Evolutionary conservation across 306 rosid species (phyloP).

Genomic region (Vicia sativa): DNA sequence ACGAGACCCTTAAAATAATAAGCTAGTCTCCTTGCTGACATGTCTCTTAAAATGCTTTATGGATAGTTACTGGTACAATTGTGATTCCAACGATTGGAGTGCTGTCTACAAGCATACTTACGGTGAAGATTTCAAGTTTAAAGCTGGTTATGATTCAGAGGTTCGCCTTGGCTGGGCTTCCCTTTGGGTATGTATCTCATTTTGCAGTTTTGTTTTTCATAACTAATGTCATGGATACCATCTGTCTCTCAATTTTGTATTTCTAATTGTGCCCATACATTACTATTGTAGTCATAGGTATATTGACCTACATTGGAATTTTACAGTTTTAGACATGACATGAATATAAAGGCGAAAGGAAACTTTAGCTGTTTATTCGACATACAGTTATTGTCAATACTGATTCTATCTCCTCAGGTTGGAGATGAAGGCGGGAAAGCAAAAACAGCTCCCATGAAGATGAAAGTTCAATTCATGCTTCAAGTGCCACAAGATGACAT

Average conservation of each 20-base stretch:
- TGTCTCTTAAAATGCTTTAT: constrained; percentile 35
- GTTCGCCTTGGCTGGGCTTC: constrained; percentile 99
- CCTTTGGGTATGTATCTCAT: constrained; percentile 81
- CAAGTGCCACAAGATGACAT: constrained; percentile 95
- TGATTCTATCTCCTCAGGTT: constrained; percentile 52
- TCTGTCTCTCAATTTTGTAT: constrained; percentile 8
- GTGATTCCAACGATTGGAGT: constrained; percentile 90
- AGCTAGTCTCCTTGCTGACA: constrained; percentile 7
- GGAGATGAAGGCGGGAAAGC: constrained; percentile 92
- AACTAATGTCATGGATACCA: background rate
- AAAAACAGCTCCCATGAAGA: constrained; percentile 90
- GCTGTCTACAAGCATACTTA: constrained; percentile 90
- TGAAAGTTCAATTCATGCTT: constrained; percentile 96
- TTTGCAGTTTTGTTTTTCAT: constrained; percentile 28
- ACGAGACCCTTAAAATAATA: constrained; percentile 17
- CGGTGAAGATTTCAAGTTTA: constrained; percentile 84
- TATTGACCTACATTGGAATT: constrained; percentile 13
- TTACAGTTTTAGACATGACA: constrained; percentile 23
- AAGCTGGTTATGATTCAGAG: constrained; percentile 96
- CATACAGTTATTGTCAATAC: constrained; percentile 2
- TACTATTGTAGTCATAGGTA: constrained; percentile 2
- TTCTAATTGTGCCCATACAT: constrained; percentile 7
- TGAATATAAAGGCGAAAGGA: constrained; percentile 11
- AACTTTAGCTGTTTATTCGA: constrained; percentile 11
- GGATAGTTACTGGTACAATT: constrained; percentile 87